A percentile compares a stretch with the other conserved stretches of the same genome.
Conservation (phyloP, 148 eudicot genomes). For the Vaccinium macrocarpon region DNA sequence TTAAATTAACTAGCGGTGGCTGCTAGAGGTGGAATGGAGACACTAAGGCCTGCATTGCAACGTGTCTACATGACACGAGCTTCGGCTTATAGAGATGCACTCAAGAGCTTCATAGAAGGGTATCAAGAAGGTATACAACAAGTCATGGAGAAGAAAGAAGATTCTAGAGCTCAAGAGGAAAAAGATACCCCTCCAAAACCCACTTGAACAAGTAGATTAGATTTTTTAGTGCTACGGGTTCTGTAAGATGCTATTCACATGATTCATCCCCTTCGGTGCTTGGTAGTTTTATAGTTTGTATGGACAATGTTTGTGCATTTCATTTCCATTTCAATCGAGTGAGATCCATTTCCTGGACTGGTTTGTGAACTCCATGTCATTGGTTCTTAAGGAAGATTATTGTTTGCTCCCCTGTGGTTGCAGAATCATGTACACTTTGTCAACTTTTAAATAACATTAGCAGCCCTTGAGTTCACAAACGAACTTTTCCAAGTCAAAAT, state of each 20-base stretch:
- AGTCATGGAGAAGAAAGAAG: constrained; percentile 66
- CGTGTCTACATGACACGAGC: constrained; percentile 90
- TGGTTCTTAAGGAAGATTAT: background rate
- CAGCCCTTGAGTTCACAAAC: background rate
- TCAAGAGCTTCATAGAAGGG: constrained; percentile 75
- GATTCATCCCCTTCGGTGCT: background rate
- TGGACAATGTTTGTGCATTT: constrained; percentile 3
- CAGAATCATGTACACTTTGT: background rate
- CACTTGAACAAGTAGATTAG: constrained; percentile 14
- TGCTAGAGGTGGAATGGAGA: constrained; percentile 97
- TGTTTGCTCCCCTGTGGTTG: background rate
- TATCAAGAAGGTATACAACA: constrained; percentile 89
- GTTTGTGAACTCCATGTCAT: background rate
- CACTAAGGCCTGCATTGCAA: constrained; percentile 77
- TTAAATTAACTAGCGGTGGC: constrained; percentile 50
- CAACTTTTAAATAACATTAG: background rate
- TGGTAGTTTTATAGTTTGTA: background rate
- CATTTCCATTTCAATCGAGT: background rate
- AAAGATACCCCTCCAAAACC: constrained; percentile 37
- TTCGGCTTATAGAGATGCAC: constrained; percentile 86
- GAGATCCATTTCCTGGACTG: background rate
- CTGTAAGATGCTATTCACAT: background rate
- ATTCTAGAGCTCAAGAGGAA: constrained; percentile 36
- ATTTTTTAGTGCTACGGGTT: background rate
- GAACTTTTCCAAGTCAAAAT: background rate